A percentile compares a stretch with the other conserved stretches of the same genome.
Evolutionary conservation across 345 rosid genomes (phyloP).

Genomic region (Salix viminalis): DNA sequence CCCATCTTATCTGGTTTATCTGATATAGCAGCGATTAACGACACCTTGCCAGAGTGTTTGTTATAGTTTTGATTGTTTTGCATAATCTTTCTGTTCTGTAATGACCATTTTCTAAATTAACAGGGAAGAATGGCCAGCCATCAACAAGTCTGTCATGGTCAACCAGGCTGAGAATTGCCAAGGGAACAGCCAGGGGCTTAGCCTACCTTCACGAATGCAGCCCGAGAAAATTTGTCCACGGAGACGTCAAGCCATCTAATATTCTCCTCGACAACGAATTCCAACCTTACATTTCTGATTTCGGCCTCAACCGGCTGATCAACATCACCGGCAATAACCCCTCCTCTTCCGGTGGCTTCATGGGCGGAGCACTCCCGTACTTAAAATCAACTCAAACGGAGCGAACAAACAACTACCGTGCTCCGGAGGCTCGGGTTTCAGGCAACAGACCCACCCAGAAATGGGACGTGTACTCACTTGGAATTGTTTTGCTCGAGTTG

Average conservation of each 20-base stretch:
- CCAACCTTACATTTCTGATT: slow-evolving; percentile 76
- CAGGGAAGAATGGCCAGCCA: slow-evolving; percentile 85
- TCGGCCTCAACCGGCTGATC: slow-evolving; percentile 75
- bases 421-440: slow-evolving; percentile 78
- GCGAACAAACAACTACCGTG: slow-evolving; percentile 57
- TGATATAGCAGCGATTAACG: background rate
- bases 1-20: background rate
- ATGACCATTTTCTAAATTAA: background rate
- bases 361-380: slow-evolving; percentile 80
- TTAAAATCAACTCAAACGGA: slow-evolving; percentile 55
- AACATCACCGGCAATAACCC: slow-evolving; percentile 63
- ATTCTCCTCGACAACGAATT: slow-evolving; percentile 78
- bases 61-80: background rate
- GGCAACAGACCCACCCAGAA: slow-evolving; percentile 64
- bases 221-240: slow-evolving; percentile 87
- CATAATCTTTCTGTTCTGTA: background rate
- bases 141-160: slow-evolving; percentile 79
- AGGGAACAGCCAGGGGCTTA: slow-evolving; percentile 87
- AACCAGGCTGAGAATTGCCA: slow-evolving; percentile 68
- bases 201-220: slow-evolving; percentile 98
- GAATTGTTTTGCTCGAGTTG: slow-evolving; percentile 74
- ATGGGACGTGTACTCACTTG: slow-evolving; percentile 87
- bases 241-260: slow-evolving; percentile 85
- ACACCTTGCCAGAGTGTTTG: background rate
- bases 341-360: slow-evolving; percentile 65